Percentiles rank a stretch among this genome's conserved stretches.
Evolutionary conservation across 306 rosid species (phyloP).

Genomic region (Vigna radiata): DNA sequence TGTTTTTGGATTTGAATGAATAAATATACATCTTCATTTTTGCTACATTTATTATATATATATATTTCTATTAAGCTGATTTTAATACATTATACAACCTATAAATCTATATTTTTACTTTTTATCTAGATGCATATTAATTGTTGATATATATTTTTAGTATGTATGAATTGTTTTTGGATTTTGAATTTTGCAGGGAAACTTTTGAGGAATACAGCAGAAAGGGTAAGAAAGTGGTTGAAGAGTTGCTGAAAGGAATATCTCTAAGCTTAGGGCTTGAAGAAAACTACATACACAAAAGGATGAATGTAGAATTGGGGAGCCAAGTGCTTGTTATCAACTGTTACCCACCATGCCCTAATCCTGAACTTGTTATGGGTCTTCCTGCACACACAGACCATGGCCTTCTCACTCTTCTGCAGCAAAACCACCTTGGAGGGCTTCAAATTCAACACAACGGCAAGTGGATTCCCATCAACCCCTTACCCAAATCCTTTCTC

Average conservation of each 20-base stretch:
- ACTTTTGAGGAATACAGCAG: constrained; percentile 43
- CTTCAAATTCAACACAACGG: constrained; percentile 58
- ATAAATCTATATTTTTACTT: no score
- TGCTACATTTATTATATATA: no score
- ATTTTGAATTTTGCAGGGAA: constrained; percentile 44
- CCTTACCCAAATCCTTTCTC: constrained; percentile 62
- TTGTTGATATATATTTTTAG: no score
- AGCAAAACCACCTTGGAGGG: constrained; percentile 56
- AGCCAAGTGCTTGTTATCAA: constrained; percentile 51
- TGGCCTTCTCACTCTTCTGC: constrained; percentile 58
- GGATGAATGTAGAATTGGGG: constrained; percentile 42
- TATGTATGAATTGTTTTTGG: not conserved
- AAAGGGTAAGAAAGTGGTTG: constrained; percentile 41
- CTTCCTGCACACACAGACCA: constrained; percentile 67
- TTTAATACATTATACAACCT: no score
- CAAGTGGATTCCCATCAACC: constrained; percentile 54
- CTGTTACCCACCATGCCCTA: constrained; percentile 69
- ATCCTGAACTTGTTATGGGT: constrained; percentile 62
- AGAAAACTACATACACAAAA: constrained; percentile 42
- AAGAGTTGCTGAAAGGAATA: constrained; percentile 61
- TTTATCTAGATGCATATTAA: no score
- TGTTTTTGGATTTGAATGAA: no score
- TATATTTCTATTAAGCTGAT: no score
- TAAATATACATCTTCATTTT: no score
- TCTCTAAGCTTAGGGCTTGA: constrained; percentile 57